Percentiles rank a stretch among this genome's conserved stretches.
Evolutionary conservation across 2,329 filamentous ascomycete genomes (phyloP).

Genomic region (Sporothrix pallida): DNA sequence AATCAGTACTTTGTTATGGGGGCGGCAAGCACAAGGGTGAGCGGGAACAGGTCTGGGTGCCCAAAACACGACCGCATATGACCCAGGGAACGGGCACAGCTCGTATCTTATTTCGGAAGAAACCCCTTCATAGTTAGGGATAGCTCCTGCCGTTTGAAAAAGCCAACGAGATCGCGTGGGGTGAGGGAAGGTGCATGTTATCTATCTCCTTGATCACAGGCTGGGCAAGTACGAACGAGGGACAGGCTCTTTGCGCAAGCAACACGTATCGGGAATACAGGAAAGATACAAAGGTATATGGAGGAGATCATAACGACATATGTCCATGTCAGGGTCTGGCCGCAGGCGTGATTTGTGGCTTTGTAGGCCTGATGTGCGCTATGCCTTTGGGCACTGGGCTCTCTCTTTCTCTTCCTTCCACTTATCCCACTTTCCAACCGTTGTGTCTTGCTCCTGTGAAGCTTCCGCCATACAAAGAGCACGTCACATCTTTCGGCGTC

Average conservation of each 20-base stretch:
- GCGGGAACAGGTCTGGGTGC: conserved; percentile 1
- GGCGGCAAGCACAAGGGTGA: neutral
- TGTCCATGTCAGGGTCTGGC: neutral
- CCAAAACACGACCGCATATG: neutral
- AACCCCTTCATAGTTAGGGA: neutral
- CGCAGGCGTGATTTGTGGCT: conserved; percentile 27
- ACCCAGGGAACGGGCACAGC: neutral
- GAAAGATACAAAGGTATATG: neutral
- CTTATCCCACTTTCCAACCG: conserved; percentile 2
- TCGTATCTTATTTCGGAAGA: neutral
- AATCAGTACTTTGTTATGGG: conserved; percentile 10
- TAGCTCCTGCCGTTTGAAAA: neutral
- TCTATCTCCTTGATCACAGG: neutral
- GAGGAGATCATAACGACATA: conserved; percentile 19
- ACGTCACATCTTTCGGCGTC: conserved; percentile 28
- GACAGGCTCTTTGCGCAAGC: neutral
- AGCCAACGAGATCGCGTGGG: neutral
- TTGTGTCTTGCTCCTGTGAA: neutral
- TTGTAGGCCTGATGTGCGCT: conserved; percentile 14
- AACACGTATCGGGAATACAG: neutral
- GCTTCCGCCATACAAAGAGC: conserved; percentile 28
- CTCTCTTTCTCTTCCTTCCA: neutral
- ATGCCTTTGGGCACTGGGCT: neutral
- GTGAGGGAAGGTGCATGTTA: neutral
- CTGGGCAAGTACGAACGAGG: conserved; percentile 1